A percentile compares a stretch with the other conserved stretches of the same genome.
phyloP scores from a whole-genome alignment of 2,329 filamentous ascomycete genomes.

The Fusarium burgessii region DNA sequence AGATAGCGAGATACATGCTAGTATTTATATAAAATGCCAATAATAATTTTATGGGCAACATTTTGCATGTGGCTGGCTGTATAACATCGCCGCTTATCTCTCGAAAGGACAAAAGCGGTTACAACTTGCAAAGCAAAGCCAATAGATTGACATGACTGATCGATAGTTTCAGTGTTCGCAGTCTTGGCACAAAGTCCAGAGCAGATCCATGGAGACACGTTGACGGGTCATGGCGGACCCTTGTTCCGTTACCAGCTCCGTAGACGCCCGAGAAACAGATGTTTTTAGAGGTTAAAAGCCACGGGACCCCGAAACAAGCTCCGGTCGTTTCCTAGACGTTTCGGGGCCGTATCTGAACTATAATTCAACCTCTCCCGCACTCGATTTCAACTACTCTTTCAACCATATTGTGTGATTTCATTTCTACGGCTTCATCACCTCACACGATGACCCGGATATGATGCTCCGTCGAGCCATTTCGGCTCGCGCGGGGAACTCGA shows the following conservation, averaged over 20 bases:
- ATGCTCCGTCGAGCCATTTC: conserved; percentile 14
- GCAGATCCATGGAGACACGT: conserved; percentile 7
- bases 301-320: conserved; percentile 17
- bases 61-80: conserved; percentile 13
- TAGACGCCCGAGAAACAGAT: conserved; percentile 35
- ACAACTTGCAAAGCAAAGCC: conserved; percentile 18
- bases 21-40: conserved; percentile 4
- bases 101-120: conserved; percentile 1
- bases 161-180: not conserved
- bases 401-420: not conserved
- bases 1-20: conserved; percentile 1
- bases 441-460: conserved; percentile 7
- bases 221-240: conserved; percentile 10
- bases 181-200: conserved; percentile 18
- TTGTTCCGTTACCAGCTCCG: conserved; percentile 27
- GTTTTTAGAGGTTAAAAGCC: conserved; percentile 12
- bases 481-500: conserved; percentile 10
- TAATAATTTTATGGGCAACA: not conserved
- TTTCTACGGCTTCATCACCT: not conserved
- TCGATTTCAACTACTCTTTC: conserved; percentile 5
- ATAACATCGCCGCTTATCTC: conserved; percentile 9
- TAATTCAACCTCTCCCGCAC: conserved; percentile 38
- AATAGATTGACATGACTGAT: conserved; percentile 22
- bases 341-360: conserved; percentile 28
- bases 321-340: conserved; percentile 27